Evolutionary conservation across 208 protist genomes (phyloP).

Genomic region (Porcisia hertigi): DNA sequence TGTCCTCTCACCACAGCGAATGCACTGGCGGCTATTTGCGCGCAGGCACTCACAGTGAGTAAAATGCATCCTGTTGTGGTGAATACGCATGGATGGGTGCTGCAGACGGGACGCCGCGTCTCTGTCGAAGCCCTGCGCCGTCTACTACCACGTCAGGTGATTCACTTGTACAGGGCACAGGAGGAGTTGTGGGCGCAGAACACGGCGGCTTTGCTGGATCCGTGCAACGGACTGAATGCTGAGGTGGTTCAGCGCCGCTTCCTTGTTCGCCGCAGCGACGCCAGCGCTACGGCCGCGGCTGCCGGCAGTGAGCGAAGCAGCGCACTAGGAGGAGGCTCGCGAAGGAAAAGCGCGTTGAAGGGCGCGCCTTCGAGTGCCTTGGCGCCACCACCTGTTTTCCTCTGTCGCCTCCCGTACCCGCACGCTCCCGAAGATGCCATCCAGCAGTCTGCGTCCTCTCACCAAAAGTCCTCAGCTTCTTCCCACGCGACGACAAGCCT

Average conservation of each 20-base stretch:
- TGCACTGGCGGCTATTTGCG: constrained; percentile 55
- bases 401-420: constrained; percentile 51
- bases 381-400: constrained; percentile 1
- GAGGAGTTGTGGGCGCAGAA: constrained; percentile 53
- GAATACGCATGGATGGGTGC: constrained; percentile 92
- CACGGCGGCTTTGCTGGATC: constrained; percentile 41
- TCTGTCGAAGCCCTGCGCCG: constrained; percentile 79
- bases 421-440: constrained; percentile 1
- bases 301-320: background rate
- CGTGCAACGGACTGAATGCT: constrained; percentile 64
- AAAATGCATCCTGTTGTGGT: constrained; percentile 69
- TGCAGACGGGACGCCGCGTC: constrained; percentile 75
- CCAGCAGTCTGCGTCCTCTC: background rate
- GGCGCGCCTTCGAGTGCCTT: background rate
- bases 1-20: constrained; percentile 53
- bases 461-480: background rate
- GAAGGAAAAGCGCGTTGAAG: background rate
- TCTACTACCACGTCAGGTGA: constrained; percentile 63
- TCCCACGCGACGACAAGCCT: background rate
- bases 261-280: constrained; percentile 38
- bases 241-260: constrained; percentile 67
- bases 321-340: background rate
- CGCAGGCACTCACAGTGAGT: constrained; percentile 31
- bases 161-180: constrained; percentile 64
- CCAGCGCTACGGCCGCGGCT: background rate